A percentile compares a stretch with the other conserved stretches of the same genome.
Conservation (phyloP, 2,329 filamentous ascomycete species). For the Colletotrichum sp. region DNA sequence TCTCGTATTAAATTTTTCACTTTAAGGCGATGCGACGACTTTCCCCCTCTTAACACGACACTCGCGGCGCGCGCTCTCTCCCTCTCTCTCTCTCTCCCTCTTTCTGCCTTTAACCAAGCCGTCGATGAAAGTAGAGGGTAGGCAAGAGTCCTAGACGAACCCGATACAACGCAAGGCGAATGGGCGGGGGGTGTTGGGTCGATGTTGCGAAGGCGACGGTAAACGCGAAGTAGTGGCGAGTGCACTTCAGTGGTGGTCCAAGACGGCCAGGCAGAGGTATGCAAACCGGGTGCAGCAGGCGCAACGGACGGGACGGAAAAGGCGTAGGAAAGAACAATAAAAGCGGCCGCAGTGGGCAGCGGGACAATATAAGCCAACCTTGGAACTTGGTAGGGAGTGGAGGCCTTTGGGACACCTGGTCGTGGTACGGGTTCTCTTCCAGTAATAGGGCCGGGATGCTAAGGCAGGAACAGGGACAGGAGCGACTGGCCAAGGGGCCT, state of each 20-base stretch:
- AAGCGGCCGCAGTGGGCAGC: background rate
- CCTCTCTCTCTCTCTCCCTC: background rate
- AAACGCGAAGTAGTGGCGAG: background rate
- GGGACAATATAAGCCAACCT: conserved; percentile 16
- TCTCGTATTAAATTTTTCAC: background rate
- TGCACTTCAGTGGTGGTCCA: background rate
- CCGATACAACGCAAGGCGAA: background rate
- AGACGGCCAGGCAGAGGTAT: background rate
- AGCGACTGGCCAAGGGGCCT: background rate
- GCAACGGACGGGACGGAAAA: conserved; percentile 2
- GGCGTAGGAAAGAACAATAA: background rate
- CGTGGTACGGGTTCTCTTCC: background rate
- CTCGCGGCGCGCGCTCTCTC: background rate
- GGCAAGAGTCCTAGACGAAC: background rate
- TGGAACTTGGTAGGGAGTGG: conserved; percentile 10
- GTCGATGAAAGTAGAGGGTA: background rate
- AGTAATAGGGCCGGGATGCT: conserved; percentile 3
- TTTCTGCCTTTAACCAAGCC: background rate
- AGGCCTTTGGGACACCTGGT: background rate
- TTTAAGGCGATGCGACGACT: background rate
- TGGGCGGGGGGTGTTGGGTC: background rate
- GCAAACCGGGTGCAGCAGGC: background rate
- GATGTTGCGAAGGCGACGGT: background rate
- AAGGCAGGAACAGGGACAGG: conserved; percentile 11
- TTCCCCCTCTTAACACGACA: background rate